Conservation (phyloP, 2,329 filamentous ascomycete species). For the Berkeleyomyces basicola region DNA sequence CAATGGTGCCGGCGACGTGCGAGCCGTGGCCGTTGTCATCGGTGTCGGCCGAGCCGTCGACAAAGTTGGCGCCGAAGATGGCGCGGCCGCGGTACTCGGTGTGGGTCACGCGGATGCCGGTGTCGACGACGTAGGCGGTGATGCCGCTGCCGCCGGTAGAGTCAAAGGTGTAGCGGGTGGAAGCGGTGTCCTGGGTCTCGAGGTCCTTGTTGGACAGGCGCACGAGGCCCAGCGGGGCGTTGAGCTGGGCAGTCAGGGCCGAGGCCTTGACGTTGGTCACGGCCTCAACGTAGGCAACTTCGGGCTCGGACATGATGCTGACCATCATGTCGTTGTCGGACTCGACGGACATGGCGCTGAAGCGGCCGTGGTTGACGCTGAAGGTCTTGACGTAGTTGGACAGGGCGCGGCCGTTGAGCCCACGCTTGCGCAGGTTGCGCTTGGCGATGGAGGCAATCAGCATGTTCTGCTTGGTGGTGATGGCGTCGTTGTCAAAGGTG, state of each 20-base stretch:
- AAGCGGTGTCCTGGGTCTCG: slow-evolving; percentile 17
- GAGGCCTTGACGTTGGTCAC: slow-evolving; percentile 31
- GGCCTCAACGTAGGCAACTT: slow-evolving; percentile 38
- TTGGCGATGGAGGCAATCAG: slow-evolving; percentile 35
- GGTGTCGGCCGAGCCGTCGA: slow-evolving; percentile 28
- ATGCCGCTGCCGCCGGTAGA: slow-evolving; percentile 35
- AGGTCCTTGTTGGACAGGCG: slow-evolving; percentile 31
- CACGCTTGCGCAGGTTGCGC: slow-evolving; percentile 39
- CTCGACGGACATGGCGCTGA: slow-evolving; percentile 37
- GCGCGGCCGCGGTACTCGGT: slow-evolving; percentile 40
- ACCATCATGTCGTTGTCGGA: slow-evolving; percentile 33
- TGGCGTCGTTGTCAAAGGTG: slow-evolving; percentile 30
- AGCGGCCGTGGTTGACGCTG: slow-evolving; percentile 26
- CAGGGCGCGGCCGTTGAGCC: slow-evolving; percentile 29
- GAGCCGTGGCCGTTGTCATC: slow-evolving; percentile 48
- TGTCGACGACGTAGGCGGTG: slow-evolving; percentile 48
- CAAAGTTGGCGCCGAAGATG: slow-evolving; percentile 34
- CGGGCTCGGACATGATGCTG: slow-evolving; percentile 30
- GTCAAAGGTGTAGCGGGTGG: slow-evolving; percentile 34
- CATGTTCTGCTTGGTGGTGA: slow-evolving; percentile 32
- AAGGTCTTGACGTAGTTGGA: slow-evolving; percentile 32
- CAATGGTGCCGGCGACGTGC: slow-evolving; percentile 47
- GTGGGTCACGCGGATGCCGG: slow-evolving; percentile 42
- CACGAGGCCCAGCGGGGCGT: slow-evolving; percentile 35
- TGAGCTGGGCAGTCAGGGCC: slow-evolving; percentile 32